Evolutionary conservation across 805 yeast species (phyloP).

Genomic region (Lachancea nothofagi): DNA sequence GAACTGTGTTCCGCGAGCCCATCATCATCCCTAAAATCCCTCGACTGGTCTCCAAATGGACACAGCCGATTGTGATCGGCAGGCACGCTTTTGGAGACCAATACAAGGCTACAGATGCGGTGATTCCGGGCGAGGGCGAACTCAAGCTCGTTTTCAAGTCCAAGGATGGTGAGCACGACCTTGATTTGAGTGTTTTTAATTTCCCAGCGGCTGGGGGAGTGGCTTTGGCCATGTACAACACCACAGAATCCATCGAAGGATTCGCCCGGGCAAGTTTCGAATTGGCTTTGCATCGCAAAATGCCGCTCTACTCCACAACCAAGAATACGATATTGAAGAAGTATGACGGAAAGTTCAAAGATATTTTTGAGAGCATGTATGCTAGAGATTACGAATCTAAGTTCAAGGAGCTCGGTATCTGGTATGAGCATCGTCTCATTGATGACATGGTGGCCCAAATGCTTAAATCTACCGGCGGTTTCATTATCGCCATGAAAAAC

Average conservation of each 20-base stretch:
- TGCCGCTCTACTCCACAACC: conserved; percentile 82
- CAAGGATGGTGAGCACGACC: conserved; percentile 40
- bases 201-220: conserved; percentile 62
- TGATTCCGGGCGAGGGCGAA: conserved; percentile 74
- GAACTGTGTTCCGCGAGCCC: conserved; percentile 96
- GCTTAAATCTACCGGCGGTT: conserved; percentile 94
- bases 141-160: conserved; percentile 76
- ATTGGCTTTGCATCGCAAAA: conserved; percentile 70
- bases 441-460: conserved; percentile 99
- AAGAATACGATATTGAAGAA: conserved; percentile 91
- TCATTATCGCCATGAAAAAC: conserved; percentile 91
- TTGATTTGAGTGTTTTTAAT: conserved; percentile 38
- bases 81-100: conserved; percentile 98
- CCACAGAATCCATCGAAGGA: conserved; percentile 82
- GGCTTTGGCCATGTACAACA: conserved; percentile 91
- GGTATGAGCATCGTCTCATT: conserved; percentile 94
- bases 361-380: conserved; percentile 78
- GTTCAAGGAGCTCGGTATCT: conserved; percentile 77
- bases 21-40: conserved; percentile 88
- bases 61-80: conserved; percentile 91
- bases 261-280: conserved; percentile 93
- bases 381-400: conserved; percentile 59
- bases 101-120: conserved; percentile 85
- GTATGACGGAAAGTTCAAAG: conserved; percentile 95
- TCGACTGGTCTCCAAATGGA: conserved; percentile 86